Conservation (phyloP, 345 rosid genomes). For the Isatis tinctoria region DNA sequence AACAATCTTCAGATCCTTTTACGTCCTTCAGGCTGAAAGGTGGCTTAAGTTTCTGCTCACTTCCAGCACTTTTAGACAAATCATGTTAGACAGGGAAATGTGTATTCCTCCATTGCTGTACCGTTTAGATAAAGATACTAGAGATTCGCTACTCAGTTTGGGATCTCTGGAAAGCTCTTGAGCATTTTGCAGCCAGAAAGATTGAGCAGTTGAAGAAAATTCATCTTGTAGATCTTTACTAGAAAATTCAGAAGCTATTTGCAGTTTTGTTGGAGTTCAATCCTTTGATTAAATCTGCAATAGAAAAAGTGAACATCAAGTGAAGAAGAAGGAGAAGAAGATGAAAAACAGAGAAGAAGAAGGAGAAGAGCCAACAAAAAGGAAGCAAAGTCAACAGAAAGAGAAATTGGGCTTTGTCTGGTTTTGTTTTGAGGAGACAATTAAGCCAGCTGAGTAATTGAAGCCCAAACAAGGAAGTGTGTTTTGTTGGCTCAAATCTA, state of each 20-base stretch:
- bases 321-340: too few species aligned
- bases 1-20: not conserved
- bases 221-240: not conserved
- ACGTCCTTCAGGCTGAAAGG: constrained; percentile 2
- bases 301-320: too few species aligned
- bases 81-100: not conserved
- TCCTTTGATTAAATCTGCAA: too few species aligned
- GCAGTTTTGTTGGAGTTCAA: not conserved
- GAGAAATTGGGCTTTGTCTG: too few species aligned
- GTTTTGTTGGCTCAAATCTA: too few species aligned
- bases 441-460: too few species aligned
- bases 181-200: constrained; percentile 13
- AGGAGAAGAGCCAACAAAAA: too few species aligned
- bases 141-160: not conserved
- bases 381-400: too few species aligned
- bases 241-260: not conserved
- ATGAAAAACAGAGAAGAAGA: too few species aligned
- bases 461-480: too few species aligned
- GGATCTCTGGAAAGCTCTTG: constrained; percentile 8
- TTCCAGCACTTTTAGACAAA: constrained; percentile 14
- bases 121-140: not conserved
- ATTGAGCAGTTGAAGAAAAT: constrained; percentile 11
- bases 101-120: constrained; percentile 1
- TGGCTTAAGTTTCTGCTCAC: constrained; percentile 2
- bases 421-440: too few species aligned